Evolutionary conservation across 129 eudicot genomes (phyloP).

Genomic region (Smallanthus sonchifolius): DNA sequence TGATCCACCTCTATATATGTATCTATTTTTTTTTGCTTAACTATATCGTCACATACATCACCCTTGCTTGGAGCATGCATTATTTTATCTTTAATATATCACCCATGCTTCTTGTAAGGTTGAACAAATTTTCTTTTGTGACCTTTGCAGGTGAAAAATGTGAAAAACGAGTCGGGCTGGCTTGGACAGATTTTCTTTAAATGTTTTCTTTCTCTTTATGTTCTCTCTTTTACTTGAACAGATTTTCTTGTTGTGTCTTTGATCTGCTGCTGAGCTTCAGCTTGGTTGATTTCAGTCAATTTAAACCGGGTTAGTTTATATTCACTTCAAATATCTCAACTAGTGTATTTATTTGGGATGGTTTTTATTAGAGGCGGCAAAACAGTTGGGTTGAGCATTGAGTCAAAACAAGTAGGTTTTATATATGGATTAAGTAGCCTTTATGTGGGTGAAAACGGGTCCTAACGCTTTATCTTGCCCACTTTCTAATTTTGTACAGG

Average conservation of each 20-base stretch:
- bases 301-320: background rate
- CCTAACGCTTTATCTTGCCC: background rate
- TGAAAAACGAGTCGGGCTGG: conserved; percentile 4
- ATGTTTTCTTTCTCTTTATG: background rate
- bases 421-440: background rate
- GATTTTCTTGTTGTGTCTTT: background rate
- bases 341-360: background rate
- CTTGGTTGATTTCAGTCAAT: background rate
- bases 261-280: background rate
- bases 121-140: conserved; percentile 9
- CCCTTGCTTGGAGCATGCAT: background rate
- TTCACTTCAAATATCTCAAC: background rate
- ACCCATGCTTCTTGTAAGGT: conserved; percentile 5
- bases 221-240: background rate
- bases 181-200: background rate
- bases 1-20: too few relatives aligned
- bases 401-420: background rate
- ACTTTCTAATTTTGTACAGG: background rate
- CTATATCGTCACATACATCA: background rate
- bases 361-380: background rate
- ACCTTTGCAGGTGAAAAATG: conserved; percentile 22
- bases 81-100: background rate
- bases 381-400: background rate
- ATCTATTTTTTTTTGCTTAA: too few relatives aligned
- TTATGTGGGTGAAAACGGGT: background rate